Conservation (phyloP, 2,329 filamentous ascomycete species). For the Periconia digitata region DNA sequence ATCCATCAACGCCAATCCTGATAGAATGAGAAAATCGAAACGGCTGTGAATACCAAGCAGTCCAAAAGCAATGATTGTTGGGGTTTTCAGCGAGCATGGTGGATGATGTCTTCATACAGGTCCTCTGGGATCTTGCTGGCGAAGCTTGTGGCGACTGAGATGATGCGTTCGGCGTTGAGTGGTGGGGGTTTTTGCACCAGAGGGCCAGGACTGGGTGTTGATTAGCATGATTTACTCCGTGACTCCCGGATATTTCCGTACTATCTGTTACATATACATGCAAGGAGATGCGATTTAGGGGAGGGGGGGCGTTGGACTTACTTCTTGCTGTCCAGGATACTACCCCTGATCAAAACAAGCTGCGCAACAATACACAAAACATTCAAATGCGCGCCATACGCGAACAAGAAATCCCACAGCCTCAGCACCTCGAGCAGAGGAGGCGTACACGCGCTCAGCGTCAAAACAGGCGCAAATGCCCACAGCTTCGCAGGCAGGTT, state of each 20-base stretch:
- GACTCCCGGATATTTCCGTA: too few species aligned
- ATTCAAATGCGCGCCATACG: constrained; percentile 92
- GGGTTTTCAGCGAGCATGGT: constrained; percentile 71
- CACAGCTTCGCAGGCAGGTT: constrained; percentile 79
- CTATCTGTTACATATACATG: too few species aligned
- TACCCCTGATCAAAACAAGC: constrained; percentile 81
- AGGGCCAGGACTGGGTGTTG: constrained; percentile 88
- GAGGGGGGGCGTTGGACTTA: constrained; percentile 45
- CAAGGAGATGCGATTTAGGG: constrained; percentile 16
- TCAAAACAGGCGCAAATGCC: constrained; percentile 92
- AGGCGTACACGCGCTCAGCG: constrained; percentile 92
- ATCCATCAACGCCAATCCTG: too few species aligned
- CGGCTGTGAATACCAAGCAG: too few species aligned
- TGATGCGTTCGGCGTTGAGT: constrained; percentile 80
- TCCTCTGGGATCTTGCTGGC: constrained; percentile 89
- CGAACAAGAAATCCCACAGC: constrained; percentile 96
- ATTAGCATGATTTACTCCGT: too few species aligned
- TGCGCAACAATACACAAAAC: constrained; percentile 96
- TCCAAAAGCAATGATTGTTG: too few species aligned
- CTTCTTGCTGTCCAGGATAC: constrained; percentile 82
- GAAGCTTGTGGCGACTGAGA: constrained; percentile 80
- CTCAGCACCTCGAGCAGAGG: constrained; percentile 89
- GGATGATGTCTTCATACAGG: constrained; percentile 85
- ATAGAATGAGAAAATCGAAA: too few species aligned
- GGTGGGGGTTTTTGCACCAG: constrained; percentile 85